Conservation (phyloP, 192 early-diverging fungal genomes). For the Coemansia brasiliensis region DNA sequence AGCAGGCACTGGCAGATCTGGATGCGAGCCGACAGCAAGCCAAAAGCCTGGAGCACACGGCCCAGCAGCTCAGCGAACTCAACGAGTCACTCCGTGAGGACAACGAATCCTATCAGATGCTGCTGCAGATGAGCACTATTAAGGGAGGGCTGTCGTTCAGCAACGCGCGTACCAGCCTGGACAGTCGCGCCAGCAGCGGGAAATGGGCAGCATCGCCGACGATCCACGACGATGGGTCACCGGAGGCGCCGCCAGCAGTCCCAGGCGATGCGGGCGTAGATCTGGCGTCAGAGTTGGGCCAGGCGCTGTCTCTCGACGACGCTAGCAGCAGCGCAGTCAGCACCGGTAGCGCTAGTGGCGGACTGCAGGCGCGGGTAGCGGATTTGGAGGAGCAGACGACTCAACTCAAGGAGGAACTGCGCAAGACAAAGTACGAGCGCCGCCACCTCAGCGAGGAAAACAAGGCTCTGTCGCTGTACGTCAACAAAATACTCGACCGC, state of each 20-base stretch:
- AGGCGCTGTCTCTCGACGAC: slow-evolving; percentile 22
- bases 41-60: slow-evolving; percentile 59
- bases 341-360: not conserved
- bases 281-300: slow-evolving; percentile 51
- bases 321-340: no score
- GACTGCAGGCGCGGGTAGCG: slow-evolving; percentile 15
- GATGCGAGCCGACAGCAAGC: slow-evolving; percentile 21
- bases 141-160: slow-evolving; percentile 70
- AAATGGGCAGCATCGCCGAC: slow-evolving; percentile 22
- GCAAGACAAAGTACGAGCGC: slow-evolving; percentile 60
- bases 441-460: slow-evolving; percentile 66
- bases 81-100: slow-evolving; percentile 75
- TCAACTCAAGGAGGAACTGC: slow-evolving; percentile 47
- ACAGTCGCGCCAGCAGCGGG: slow-evolving; percentile 48
- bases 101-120: slow-evolving; percentile 77
- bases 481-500: slow-evolving; percentile 74
- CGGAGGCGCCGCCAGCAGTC: not conserved
- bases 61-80: slow-evolving; percentile 63
- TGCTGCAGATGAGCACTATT: slow-evolving; percentile 79
- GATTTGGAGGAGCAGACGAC: slow-evolving; percentile 44
- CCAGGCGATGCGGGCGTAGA: slow-evolving; percentile 24
- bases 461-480: slow-evolving; percentile 67
- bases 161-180: slow-evolving; percentile 41
- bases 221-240: slow-evolving; percentile 13
- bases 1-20: slow-evolving; percentile 22